Conservation (phyloP, 2,329 filamentous ascomycete genomes). For the Xylaria sp. region DNA sequence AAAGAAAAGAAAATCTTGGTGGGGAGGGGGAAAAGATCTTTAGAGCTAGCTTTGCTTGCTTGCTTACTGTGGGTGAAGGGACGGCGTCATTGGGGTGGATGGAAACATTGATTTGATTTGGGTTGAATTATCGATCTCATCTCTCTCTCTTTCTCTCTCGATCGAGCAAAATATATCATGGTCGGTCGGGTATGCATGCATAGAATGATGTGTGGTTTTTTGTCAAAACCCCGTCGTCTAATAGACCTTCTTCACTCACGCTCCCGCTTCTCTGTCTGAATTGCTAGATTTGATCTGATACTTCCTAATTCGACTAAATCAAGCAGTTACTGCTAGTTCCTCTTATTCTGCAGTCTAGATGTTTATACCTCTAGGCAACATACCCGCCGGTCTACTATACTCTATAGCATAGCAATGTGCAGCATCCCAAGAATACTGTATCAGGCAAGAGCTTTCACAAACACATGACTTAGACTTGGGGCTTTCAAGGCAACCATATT, state of each 20-base stretch:
- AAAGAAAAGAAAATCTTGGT: background rate
- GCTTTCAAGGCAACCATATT: background rate
- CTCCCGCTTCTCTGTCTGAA: background rate
- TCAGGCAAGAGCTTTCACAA: background rate
- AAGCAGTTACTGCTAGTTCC: background rate
- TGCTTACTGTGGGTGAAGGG: conserved; percentile 1
- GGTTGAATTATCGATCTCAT: no score
- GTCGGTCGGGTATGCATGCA: background rate
- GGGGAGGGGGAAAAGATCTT: background rate
- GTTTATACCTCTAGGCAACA: background rate
- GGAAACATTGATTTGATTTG: no score
- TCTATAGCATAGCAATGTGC: no score
- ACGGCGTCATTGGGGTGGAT: conserved; percentile 14
- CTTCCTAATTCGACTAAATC: background rate
- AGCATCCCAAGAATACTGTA: no score
- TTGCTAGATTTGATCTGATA: background rate
- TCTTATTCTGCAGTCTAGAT: background rate
- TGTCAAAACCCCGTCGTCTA: background rate
- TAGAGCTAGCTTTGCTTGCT: no score
- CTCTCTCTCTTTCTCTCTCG: no score
- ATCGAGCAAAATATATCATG: background rate
- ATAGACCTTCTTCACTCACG: conserved; percentile 30
- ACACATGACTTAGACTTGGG: background rate
- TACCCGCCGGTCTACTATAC: no score
- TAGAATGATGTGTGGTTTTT: background rate